phyloP scores from a whole-genome alignment of 495 filamentous ascomycete species.

The Pseudevernia furfuracea region DNA sequence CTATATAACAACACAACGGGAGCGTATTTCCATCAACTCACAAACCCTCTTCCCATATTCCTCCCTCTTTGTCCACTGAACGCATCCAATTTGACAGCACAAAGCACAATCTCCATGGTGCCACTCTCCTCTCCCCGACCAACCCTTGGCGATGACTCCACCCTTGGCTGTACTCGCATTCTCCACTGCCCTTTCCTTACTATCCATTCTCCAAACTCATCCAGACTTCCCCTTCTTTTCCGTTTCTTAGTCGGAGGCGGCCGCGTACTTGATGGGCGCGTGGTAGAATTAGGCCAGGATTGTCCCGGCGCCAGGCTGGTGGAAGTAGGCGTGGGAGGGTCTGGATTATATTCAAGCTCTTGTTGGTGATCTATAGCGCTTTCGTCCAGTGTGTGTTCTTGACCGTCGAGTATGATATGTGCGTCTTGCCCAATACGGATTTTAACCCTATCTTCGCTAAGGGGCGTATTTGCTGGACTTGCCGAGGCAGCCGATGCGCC shows the following conservation, averaged over 20 bases:
- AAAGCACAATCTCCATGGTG: constrained; percentile 55
- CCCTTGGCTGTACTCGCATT: constrained; percentile 52
- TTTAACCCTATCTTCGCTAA: constrained; percentile 64
- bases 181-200: constrained; percentile 77
- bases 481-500: constrained; percentile 43
- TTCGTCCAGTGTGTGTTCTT: constrained; percentile 30
- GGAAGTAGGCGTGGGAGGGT: neutral
- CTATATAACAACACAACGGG: neutral
- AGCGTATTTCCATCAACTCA: constrained; percentile 31
- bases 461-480: constrained; percentile 61
- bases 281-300: constrained; percentile 5
- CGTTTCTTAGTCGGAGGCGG: constrained; percentile 41
- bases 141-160: constrained; percentile 9
- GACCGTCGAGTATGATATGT: constrained; percentile 64
- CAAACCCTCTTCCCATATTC: constrained; percentile 62
- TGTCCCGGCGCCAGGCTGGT: constrained; percentile 1
- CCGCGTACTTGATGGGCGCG: constrained; percentile 10
- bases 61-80: constrained; percentile 58
- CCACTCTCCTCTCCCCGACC: constrained; percentile 21
- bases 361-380: constrained; percentile 11
- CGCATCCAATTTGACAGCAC: constrained; percentile 76
- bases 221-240: constrained; percentile 35
- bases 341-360: constrained; percentile 7
- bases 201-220: constrained; percentile 53
- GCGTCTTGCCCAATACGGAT: constrained; percentile 60